Base-by-base conservation (phyloP, 1,284 basidiomycete genomes). In the Tilletia setariae region DNA sequence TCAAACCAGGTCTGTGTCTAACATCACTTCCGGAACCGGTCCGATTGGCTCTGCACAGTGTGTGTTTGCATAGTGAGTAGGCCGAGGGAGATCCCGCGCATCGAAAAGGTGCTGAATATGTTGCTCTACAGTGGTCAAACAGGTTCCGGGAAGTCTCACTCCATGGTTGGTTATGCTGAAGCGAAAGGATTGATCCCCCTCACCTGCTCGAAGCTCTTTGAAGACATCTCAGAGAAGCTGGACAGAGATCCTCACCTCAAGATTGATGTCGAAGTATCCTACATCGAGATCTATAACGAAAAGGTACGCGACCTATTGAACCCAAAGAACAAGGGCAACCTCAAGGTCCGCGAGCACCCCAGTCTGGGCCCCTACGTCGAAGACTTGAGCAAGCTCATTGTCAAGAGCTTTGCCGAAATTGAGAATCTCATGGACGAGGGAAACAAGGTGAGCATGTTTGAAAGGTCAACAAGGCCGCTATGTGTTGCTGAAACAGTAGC, bases 361-460 rank as follows among this genome's bases (percentile, higher is more conserved):
- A 93, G 85, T 49, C 67, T 84, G 32, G 79, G 80, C 0, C 95
- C 96, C 8, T 98, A 98, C 81, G 95, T 98, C 67, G 96, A 98
- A 83, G 94, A 96, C 84, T 86, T 98, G 64, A 94, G 92, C 79
- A 93, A 93, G 83, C 88, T 98, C 61, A 90, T 91, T 32, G 96
- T 98, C 53, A 89, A 88, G 80, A 91, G 87, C 81, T 97, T 94
- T 83, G 87, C 90, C 28, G 94, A 96, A 82, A 95, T 98, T 89
- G 96, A 97, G 89, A 93, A 90, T 8, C 89, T 98, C 80, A 98
- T 98, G 94, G 95, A 98, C 85, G 95, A 98, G 83, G 95, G 95
- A 53, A 98, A 98, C 84, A 98, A 98, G 85, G 85, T 66, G n/a
- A 21, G 67, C 42, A 16, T 23, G 8, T 6, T 44, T 21, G 7